Evolutionary conservation across 352 stramenopile species (phyloP).

Genomic region (Pythium angustatum): DNA sequence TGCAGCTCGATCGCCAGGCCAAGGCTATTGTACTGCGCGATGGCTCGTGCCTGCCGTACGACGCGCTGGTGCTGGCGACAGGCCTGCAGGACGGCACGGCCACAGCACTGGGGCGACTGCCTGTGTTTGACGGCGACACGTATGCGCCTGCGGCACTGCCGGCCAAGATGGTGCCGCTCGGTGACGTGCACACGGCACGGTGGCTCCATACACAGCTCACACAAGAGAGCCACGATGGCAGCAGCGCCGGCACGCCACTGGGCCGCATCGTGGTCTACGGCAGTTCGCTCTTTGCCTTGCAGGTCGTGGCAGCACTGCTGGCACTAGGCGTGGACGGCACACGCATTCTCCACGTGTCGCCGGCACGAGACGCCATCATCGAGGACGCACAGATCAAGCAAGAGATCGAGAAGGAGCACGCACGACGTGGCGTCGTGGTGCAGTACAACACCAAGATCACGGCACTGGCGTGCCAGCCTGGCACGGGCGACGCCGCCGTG

Average conservation of each 20-base stretch:
- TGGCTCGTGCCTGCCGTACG: slow-evolving; percentile 66
- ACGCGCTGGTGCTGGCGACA: slow-evolving; percentile 61
- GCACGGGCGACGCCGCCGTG: slow-evolving; percentile 22
- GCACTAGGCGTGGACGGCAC: slow-evolving; percentile 38
- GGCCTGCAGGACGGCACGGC: slow-evolving; percentile 47
- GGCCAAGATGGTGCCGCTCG: slow-evolving; percentile 23
- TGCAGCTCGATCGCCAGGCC: slow-evolving; percentile 55
- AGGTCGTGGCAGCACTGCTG: slow-evolving; percentile 64
- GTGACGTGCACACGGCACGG: slow-evolving; percentile 26
- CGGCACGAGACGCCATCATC: slow-evolving; percentile 47
- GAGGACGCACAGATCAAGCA: slow-evolving; percentile 58
- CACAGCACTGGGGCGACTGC: slow-evolving; percentile 26
- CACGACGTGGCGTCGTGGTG: slow-evolving; percentile 36
- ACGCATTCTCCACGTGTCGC: slow-evolving; percentile 62
- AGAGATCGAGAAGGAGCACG: slow-evolving; percentile 62
- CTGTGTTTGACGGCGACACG: slow-evolving; percentile 27
- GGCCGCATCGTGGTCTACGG: slow-evolving; percentile 61
- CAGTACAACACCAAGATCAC: slow-evolving; percentile 55
- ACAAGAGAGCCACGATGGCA: not conserved
- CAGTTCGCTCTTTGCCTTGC: slow-evolving; percentile 60
- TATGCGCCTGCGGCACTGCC: slow-evolving; percentile 20
- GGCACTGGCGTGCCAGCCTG: slow-evolving; percentile 34
- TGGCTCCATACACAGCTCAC: slow-evolving; percentile 29
- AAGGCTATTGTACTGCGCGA: slow-evolving; percentile 62
- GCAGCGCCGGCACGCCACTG: no score